Percentiles rank a stretch among this genome's conserved stretches.
Evolutionary conservation across 2,329 filamentous ascomycete species (phyloP).

Genomic region (Erysiphe neolycopersici): DNA sequence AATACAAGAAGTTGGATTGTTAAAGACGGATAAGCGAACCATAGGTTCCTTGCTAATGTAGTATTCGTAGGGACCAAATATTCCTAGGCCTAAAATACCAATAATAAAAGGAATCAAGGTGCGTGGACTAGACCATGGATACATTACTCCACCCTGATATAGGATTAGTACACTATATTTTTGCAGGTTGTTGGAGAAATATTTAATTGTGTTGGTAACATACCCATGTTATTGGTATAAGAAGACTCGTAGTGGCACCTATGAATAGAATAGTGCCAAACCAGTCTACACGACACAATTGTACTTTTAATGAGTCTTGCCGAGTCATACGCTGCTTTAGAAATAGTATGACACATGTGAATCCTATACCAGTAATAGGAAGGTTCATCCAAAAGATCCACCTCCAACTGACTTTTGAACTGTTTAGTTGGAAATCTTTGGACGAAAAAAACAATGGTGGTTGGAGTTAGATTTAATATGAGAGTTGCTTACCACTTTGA

Average conservation of each 20-base stretch:
- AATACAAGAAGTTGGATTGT: neutral
- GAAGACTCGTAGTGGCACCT: slow-evolving; percentile 26
- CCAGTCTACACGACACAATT: slow-evolving; percentile 30
- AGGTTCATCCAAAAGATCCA: slow-evolving; percentile 31
- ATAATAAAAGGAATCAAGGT: slow-evolving; percentile 19
- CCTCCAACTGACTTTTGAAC: slow-evolving; percentile 19
- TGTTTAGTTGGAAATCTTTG: neutral
- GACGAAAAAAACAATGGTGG: neutral
- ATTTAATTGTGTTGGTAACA: too few species aligned
- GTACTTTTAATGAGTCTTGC: slow-evolving; percentile 1
- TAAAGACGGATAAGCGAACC: slow-evolving; percentile 17
- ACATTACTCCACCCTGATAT: slow-evolving; percentile 15
- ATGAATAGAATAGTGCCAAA: slow-evolving; percentile 33
- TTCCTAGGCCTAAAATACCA: slow-evolving; percentile 16
- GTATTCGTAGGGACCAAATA: slow-evolving; percentile 17
- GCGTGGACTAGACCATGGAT: slow-evolving; percentile 17
- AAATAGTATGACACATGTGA: slow-evolving; percentile 7
- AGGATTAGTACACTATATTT: neutral
- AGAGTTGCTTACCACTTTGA: slow-evolving; percentile 13
- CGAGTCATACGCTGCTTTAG: slow-evolving; percentile 5
- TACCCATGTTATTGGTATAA: slow-evolving; percentile 32
- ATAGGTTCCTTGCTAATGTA: slow-evolving; percentile 8
- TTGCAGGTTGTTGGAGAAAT: neutral
- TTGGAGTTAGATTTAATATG: neutral
- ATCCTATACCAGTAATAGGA: slow-evolving; percentile 6